phyloP scores from a whole-genome alignment of 495 filamentous ascomycete species.

The Lasiosphaeriaceae sp. region DNA sequence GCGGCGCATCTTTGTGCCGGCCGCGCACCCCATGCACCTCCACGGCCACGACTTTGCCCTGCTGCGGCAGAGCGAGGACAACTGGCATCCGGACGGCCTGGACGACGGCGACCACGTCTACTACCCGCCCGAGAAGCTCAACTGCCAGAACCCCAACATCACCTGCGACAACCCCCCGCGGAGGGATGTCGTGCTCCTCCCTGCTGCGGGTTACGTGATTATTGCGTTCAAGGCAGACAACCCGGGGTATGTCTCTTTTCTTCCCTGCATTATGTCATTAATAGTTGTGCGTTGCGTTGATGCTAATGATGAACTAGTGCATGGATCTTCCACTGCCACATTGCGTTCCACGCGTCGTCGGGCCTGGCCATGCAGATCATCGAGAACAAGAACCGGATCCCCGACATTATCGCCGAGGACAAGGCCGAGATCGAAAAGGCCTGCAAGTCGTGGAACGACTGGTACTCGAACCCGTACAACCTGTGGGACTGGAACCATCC shows the following conservation, averaged over 20 bases:
- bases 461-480: conserved; percentile 13
- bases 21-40: conserved; percentile 47
- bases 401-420: conserved; percentile 19
- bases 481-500: conserved; percentile 11
- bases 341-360: conserved; percentile 43
- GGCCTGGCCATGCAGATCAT: conserved; percentile 43
- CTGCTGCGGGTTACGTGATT: conserved; percentile 24
- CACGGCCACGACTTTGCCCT: conserved; percentile 58
- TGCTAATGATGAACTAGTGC: conserved; percentile 18
- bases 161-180: conserved; percentile 24
- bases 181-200: conserved; percentile 32
- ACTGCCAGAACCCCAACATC: conserved; percentile 5
- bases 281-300: too few relatives aligned
- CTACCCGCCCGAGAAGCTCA: background rate
- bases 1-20: conserved; percentile 3
- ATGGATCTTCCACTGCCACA: conserved; percentile 39
- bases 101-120: background rate
- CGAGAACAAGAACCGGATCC: conserved; percentile 32
- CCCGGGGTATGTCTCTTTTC: conserved; percentile 22
- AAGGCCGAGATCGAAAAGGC: conserved; percentile 17
- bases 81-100: conserved; percentile 4
- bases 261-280: background rate
- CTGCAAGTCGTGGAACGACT: conserved; percentile 33
- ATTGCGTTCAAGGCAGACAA: conserved; percentile 40
- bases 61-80: conserved; percentile 27